Evolutionary conservation across 345 rosid genomes (phyloP).

Genomic region (Hibiscus mutabilis): DNA sequence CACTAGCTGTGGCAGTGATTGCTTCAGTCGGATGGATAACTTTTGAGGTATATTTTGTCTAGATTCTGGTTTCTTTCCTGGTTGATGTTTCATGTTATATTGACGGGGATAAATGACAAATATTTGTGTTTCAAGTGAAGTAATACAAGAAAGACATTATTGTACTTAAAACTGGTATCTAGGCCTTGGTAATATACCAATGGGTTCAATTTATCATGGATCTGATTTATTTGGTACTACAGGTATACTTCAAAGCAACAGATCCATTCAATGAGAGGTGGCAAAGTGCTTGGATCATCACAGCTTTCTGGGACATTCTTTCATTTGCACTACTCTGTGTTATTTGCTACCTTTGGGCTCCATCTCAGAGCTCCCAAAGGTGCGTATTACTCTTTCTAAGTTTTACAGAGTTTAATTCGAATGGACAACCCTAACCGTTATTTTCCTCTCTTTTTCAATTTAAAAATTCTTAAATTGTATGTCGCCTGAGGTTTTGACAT

Average conservation of each 20-base stretch:
- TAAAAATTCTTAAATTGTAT: background rate
- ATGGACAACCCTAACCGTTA: background rate
- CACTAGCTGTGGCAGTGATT: constrained; percentile 69
- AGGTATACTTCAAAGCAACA: constrained; percentile 97
- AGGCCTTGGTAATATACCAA: background rate
- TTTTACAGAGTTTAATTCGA: background rate
- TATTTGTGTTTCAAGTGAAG: background rate
- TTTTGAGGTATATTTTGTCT: constrained; percentile 58
- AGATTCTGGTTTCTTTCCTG: background rate
- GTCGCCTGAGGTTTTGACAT: background rate
- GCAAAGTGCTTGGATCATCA: constrained; percentile 90
- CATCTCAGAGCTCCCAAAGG: constrained; percentile 91
- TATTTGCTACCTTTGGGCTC: constrained; percentile 94
- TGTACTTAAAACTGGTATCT: background rate
- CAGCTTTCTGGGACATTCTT: constrained; percentile 91
- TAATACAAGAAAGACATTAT: background rate
- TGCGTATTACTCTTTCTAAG: constrained; percentile 11
- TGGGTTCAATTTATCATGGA: too few species aligned
- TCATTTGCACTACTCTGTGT: constrained; percentile 67
- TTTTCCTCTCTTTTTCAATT: background rate
- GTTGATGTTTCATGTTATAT: background rate
- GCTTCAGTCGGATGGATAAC: constrained; percentile 86
- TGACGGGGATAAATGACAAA: background rate
- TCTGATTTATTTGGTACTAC: constrained; percentile 20
- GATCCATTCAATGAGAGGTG: constrained; percentile 91